phyloP scores from a whole-genome alignment of 768 basidiomycete genomes.

The Pleurotus eryngii region DNA sequence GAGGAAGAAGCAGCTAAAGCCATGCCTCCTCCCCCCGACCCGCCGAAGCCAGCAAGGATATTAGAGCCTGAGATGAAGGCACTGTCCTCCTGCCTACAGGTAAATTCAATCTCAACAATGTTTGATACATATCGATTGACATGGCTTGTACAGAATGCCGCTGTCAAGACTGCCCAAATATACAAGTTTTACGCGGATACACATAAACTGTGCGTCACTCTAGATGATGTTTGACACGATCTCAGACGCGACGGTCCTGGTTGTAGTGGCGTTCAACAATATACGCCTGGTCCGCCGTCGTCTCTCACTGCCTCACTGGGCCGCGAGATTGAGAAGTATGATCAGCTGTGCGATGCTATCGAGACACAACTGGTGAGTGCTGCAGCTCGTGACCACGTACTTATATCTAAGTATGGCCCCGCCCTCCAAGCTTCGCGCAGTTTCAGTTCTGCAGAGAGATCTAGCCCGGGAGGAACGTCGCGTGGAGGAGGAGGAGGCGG shows the following conservation, averaged over 20 bases:
- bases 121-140: not conserved
- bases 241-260: not conserved
- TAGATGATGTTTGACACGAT: not conserved
- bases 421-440: slow-evolving; percentile 58
- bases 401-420: not conserved
- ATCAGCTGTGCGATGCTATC: slow-evolving; percentile 75
- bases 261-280: slow-evolving; percentile 52
- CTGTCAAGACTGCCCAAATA: slow-evolving; percentile 68
- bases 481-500: slow-evolving; percentile 35
- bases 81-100: slow-evolving; percentile 56
- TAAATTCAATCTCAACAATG: slow-evolving; percentile 16
- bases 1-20: slow-evolving; percentile 22
- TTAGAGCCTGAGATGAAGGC: slow-evolving; percentile 67
- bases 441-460: slow-evolving; percentile 71
- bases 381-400: not conserved
- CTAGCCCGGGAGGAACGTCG: slow-evolving; percentile 58
- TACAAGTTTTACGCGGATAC: slow-evolving; percentile 68
- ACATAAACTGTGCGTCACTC: slow-evolving; percentile 52
- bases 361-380: slow-evolving; percentile 64
- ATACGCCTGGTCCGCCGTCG: slow-evolving; percentile 61
- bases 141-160: slow-evolving; percentile 43
- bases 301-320: slow-evolving; percentile 63
- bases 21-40: slow-evolving; percentile 57
- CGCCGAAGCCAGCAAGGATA: slow-evolving; percentile 36
- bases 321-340: slow-evolving; percentile 73